Evolutionary conservation across 2,329 filamentous ascomycete species (phyloP), one percentile per base, ranked within the genome.

Genomic region (Penicillium crustosum): DNA sequence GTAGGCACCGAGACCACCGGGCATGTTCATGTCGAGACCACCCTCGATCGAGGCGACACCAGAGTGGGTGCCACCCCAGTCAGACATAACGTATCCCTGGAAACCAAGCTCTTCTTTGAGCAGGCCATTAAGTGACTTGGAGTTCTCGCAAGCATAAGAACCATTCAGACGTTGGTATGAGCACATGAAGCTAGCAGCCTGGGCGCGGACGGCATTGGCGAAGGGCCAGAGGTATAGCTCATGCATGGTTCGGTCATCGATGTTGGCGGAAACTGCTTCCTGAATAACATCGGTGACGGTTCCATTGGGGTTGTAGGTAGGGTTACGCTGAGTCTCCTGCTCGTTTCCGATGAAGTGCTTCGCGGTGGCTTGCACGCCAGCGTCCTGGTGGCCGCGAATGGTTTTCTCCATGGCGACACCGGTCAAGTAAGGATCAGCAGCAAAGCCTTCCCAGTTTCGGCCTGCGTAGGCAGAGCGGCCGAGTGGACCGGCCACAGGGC

Each of bases 31-130:
- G 70, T 75, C 75, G 77, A 76, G 57, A 76, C 80, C 49, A 81
- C 70, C 15, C 79, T 83, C 19, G 75, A 77, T 42, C 70, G 72
- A 45, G 75, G 75, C 19, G 74, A 80, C 76, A 17, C 77, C 77
- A 6, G 72, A 70, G 55, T 81, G 76, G 0, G 75, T 76, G 0
- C 76, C 82, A 39, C 64, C 66, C 75, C 77, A 79, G 59, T 79
- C 77, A 1, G 70, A 76, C 44, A 79, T 70, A 8, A 79, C 73
- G 53, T 75, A 81, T 2, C 78, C 78, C 52, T 79, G 75, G 61
- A 83, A 83, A 0, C 77, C 80, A 3, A 83, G 72, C 57, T 83
- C 79, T 2, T 73, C 72, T 57, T 81, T 82, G 12, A 83, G 66
- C 2, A 83, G 58, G 0, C 73, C 75, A 42, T 81, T 81, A 2